phyloP scores from a whole-genome alignment of 352 stramenopile species.

The Globisporangium heterothallicum region DNA sequence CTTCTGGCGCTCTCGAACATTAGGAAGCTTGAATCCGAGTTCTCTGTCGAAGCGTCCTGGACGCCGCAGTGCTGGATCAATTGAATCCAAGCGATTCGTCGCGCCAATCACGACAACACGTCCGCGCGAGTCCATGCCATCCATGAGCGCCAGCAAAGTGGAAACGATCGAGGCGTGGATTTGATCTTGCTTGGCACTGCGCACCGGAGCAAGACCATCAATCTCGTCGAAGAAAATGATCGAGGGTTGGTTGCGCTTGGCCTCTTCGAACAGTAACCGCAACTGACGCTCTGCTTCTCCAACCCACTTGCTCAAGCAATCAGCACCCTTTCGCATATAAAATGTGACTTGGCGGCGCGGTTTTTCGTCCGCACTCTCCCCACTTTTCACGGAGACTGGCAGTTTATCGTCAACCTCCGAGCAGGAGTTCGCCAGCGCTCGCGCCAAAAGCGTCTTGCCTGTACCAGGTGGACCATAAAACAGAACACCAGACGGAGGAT shows the following conservation, averaged over 20 bases:
- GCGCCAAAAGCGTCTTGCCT: constrained; percentile 88
- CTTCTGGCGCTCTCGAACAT: constrained; percentile 65
- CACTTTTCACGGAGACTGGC: constrained; percentile 3
- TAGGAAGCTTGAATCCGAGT: constrained; percentile 87
- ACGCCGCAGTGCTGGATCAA: constrained; percentile 93
- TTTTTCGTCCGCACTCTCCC: constrained; percentile 13
- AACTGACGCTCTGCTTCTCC: constrained; percentile 90
- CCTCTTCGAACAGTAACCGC: constrained; percentile 89
- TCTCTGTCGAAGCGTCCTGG: constrained; percentile 92
- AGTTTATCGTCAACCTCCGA: constrained; percentile 26
- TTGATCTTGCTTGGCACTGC: constrained; percentile 91
- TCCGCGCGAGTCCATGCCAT: constrained; percentile 79
- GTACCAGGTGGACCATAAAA: constrained; percentile 91
- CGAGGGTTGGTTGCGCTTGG: constrained; percentile 84
- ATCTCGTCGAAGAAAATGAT: constrained; percentile 97
- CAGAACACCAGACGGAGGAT: constrained; percentile 78
- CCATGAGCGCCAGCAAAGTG: constrained; percentile 90
- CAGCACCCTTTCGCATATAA: constrained; percentile 92
- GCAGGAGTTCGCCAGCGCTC: constrained; percentile 87
- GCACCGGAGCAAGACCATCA: constrained; percentile 88
- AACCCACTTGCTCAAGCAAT: constrained; percentile 91
- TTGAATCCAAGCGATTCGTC: constrained; percentile 95
- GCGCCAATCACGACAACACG: constrained; percentile 97
- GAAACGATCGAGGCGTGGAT: constrained; percentile 93
- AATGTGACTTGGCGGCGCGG: constrained; percentile 82